phyloP scores from a whole-genome alignment of 2,329 filamentous ascomycete species.

The Pseudocercospora vitis region DNA sequence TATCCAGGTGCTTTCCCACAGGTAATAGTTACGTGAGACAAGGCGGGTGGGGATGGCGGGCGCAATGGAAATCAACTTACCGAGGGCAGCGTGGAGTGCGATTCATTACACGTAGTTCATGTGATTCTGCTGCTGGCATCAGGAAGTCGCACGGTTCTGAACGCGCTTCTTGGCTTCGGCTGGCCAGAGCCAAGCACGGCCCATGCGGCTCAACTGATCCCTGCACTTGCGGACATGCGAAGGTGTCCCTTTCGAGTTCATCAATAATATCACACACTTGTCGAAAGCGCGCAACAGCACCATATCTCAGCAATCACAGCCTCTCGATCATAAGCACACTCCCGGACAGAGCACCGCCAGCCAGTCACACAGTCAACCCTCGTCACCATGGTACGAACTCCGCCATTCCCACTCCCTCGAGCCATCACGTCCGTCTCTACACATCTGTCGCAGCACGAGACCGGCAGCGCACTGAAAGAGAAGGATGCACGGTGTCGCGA shows the following conservation, averaged over 20 bases:
- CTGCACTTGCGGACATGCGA: neutral
- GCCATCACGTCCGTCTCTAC: neutral
- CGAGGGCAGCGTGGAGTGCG: neutral
- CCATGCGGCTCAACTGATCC: neutral
- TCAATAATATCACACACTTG: neutral
- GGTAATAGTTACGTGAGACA: constrained; percentile 8
- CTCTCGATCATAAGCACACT: no score
- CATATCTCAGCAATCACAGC: neutral
- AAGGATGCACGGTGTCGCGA: neutral
- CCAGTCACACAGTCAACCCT: no score
- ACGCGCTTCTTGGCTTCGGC: no score
- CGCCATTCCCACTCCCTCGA: neutral
- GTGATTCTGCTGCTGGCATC: neutral
- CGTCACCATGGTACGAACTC: constrained; percentile 2
- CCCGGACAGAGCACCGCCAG: no score
- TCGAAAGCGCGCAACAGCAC: neutral
- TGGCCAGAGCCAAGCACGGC: neutral
- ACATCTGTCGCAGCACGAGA: neutral
- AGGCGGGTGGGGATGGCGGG: neutral
- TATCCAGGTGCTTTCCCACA: constrained; percentile 6
- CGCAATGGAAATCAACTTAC: neutral
- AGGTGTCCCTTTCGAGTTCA: constrained; percentile 6
- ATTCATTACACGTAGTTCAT: no score
- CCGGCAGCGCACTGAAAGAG: neutral
- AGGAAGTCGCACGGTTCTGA: no score